A percentile compares a stretch with the other conserved stretches of the same genome.
Evolutionary conservation across 2,329 filamentous ascomycete species (phyloP).

Genomic region (Sporothrix sp.): DNA sequence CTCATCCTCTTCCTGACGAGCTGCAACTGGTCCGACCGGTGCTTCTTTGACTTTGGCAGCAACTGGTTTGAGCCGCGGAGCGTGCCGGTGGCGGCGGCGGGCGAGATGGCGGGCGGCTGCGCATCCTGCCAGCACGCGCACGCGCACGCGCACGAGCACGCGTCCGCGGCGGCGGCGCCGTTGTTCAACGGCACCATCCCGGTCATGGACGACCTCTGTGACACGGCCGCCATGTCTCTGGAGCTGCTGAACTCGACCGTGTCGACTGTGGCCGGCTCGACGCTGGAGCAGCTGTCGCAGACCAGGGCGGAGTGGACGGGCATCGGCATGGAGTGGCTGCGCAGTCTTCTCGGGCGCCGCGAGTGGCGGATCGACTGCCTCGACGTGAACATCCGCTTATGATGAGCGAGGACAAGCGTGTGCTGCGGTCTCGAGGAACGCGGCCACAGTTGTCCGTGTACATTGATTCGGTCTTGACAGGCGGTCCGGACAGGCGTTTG

Average conservation of each 20-base stretch:
- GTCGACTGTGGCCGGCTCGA: slow-evolving; percentile 55
- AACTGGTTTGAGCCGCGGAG: slow-evolving; percentile 88
- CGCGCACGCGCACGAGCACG: not conserved
- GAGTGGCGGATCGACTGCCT: slow-evolving; percentile 90
- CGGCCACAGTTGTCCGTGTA: no score
- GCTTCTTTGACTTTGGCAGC: slow-evolving; percentile 84
- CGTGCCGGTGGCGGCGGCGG: slow-evolving; percentile 26
- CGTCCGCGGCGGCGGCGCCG: not conserved
- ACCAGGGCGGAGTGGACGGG: slow-evolving; percentile 60
- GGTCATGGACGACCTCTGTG: not conserved
- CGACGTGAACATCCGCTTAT: slow-evolving; percentile 70
- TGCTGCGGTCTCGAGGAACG: no score
- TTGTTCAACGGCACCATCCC: not conserved
- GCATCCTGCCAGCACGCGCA: not conserved
- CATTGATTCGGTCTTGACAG: not conserved
- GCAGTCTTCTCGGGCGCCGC: slow-evolving; percentile 67
- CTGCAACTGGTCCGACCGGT: slow-evolving; percentile 80
- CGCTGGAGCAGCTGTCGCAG: slow-evolving; percentile 50
- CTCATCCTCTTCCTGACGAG: slow-evolving; percentile 59
- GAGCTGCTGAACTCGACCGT: slow-evolving; percentile 61
- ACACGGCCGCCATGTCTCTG: slow-evolving; percentile 32
- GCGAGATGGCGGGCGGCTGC: slow-evolving; percentile 13
- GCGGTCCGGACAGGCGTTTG: not conserved
- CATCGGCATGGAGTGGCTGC: slow-evolving; percentile 75
- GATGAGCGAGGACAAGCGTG: no score